Evolutionary conservation across 73 alveolate genomes (phyloP).

Genomic region (Tetrahymena malaccensis): DNA sequence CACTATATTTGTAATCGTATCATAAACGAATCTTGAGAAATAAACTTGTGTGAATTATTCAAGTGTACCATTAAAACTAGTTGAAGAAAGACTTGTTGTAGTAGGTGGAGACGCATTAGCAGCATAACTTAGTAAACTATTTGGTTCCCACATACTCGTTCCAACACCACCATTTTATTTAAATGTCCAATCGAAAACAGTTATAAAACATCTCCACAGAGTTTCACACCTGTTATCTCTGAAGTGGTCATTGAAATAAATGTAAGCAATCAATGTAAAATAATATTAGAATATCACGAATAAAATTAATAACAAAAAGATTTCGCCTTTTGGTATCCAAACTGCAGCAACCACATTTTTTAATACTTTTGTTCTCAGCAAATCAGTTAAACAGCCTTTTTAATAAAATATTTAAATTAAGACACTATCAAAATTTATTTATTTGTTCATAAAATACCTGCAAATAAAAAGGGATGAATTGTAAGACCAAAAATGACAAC

Average conservation of each 20-base stretch:
- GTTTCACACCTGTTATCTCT: background rate
- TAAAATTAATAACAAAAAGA: constrained; percentile 15
- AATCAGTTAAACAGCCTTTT: constrained; percentile 3
- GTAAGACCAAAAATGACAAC: constrained; percentile 14
- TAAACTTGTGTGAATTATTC: background rate
- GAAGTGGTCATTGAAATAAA: constrained; percentile 20
- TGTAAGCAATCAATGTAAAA: constrained; percentile 7
- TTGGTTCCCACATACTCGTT: constrained; percentile 7
- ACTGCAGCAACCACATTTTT: constrained; percentile 22
- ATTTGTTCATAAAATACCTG: background rate
- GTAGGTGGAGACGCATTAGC: background rate
- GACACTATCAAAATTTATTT: too few species aligned
- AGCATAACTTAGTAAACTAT: background rate
- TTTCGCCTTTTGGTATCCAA: constrained; percentile 21
- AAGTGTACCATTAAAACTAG: background rate
- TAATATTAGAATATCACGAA: constrained; percentile 21
- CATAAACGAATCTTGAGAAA: constrained; percentile 22
- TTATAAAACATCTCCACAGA: constrained; percentile 28
- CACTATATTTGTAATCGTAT: constrained; percentile 13
- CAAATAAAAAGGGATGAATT: constrained; percentile 31
- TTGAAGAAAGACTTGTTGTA: background rate
- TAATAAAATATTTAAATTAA: background rate
- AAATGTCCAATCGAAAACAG: constrained; percentile 31
- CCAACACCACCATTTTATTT: constrained; percentile 40
- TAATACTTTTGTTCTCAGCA: constrained; percentile 12